Percentiles rank a stretch among this genome's conserved stretches.
Evolutionary conservation across 2,329 filamentous ascomycete species (phyloP).

Genomic region (Cytospora schulzeri): DNA sequence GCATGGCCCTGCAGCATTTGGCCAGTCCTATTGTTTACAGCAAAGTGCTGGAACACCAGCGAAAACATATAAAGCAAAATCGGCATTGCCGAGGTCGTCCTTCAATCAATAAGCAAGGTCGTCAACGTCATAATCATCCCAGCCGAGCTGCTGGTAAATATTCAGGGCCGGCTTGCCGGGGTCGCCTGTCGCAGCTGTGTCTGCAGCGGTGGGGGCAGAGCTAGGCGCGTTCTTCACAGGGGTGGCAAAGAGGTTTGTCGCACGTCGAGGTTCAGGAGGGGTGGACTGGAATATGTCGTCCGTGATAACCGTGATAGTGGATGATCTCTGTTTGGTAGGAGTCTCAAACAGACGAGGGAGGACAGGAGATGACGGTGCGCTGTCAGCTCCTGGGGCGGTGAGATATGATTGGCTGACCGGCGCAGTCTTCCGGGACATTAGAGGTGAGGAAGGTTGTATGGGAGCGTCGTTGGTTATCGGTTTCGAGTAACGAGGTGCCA

Average conservation of each 20-base stretch:
- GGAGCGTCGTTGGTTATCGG: conserved; percentile 11
- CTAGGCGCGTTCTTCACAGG: conserved; percentile 18
- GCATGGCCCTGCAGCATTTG: background rate
- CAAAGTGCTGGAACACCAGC: background rate
- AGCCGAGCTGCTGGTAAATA: conserved; percentile 59
- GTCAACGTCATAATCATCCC: conserved; percentile 57
- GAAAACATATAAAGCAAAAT: background rate
- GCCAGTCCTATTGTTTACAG: background rate
- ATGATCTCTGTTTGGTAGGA: conserved; percentile 23
- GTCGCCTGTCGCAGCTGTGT: background rate
- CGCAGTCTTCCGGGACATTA: conserved; percentile 26
- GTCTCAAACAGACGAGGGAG: conserved; percentile 26
- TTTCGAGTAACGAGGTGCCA: background rate
- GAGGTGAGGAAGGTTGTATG: conserved; percentile 29
- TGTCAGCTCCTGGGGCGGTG: conserved; percentile 11
- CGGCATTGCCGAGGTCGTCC: no score
- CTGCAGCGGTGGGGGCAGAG: conserved; percentile 1
- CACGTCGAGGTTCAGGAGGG: conserved; percentile 19
- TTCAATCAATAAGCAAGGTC: conserved; percentile 40
- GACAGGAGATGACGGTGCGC: conserved; percentile 21
- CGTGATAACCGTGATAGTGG: background rate
- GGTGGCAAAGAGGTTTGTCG: conserved; percentile 16
- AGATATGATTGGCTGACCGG: background rate
- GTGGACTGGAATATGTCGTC: conserved; percentile 23
- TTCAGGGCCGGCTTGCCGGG: conserved; percentile 35